These are phyloP conservation scores for Suillus subalutaceus DNA, from an alignment of 768 basidiomycete genomes.

Conservation along the genomic window DNA sequence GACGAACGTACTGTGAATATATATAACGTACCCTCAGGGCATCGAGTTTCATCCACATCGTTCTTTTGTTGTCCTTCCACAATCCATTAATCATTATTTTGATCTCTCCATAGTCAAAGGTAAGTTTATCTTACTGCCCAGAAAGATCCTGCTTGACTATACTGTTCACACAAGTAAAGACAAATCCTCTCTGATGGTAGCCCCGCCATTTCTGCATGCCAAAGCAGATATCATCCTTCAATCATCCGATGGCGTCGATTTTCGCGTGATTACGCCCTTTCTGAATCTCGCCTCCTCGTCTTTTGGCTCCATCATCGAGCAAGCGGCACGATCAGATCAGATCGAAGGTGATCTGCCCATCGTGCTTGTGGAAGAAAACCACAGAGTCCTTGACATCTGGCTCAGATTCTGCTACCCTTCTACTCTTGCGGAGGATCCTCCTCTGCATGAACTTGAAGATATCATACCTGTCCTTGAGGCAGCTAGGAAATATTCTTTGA, in stretches of 20 bases:
- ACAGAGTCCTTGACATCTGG: constrained; percentile 14
- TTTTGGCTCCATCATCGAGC: constrained; percentile 36
- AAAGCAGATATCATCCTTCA: constrained; percentile 40
- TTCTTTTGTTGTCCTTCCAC: neutral
- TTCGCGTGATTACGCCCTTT: constrained; percentile 39
- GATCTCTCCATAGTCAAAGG: neutral
- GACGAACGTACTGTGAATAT: neutral
- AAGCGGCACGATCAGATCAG: constrained; percentile 20
- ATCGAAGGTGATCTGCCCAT: constrained; percentile 12
- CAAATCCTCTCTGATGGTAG: neutral
- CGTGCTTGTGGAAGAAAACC: constrained; percentile 13
- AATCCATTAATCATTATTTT: no score
- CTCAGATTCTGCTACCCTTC: constrained; percentile 19
- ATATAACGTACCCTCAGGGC: neutral
- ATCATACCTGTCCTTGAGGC: constrained; percentile 8
- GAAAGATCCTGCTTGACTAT: neutral
- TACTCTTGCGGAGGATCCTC: constrained; percentile 14
- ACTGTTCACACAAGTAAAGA: neutral
- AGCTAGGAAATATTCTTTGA: constrained; percentile 12
- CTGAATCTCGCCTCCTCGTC: constrained; percentile 40
- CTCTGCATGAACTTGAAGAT: constrained; percentile 7
- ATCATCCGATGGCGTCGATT: constrained; percentile 38
- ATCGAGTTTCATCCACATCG: neutral
- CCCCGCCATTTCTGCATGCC: constrained; percentile 35
- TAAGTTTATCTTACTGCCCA: neutral